A percentile compares a stretch with the other conserved stretches of the same genome.
Evolutionary conservation across 2,329 filamentous ascomycete genomes (phyloP).

Genomic region (Immersiporthe knoxdaviesiana): DNA sequence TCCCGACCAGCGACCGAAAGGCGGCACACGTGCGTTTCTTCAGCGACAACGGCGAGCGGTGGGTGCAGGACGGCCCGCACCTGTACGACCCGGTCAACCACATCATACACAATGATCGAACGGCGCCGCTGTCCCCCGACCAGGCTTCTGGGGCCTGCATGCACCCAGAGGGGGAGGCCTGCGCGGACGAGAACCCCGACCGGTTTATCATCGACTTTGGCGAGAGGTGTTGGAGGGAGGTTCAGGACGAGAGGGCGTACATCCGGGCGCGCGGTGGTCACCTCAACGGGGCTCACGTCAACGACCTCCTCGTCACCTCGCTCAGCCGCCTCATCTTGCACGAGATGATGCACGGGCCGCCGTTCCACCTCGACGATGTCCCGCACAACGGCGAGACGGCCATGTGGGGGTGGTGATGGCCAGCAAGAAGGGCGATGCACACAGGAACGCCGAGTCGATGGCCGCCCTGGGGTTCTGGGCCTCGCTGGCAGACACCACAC

Average conservation of each 20-base stretch:
- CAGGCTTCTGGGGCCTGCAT: conserved; percentile 16
- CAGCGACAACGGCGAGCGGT: conserved; percentile 15
- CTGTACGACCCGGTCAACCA: conserved; percentile 19
- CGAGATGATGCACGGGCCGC: conserved; percentile 19
- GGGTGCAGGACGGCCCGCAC: conserved; percentile 7
- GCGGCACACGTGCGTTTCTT: conserved; percentile 15
- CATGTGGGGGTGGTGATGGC: conserved; percentile 20
- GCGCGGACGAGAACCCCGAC: conserved; percentile 13
- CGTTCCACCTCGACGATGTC: conserved; percentile 19
- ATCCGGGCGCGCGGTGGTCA: not conserved
- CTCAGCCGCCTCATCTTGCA: conserved; percentile 18
- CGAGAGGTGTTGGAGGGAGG: conserved; percentile 5
- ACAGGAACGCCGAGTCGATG: conserved; percentile 24
- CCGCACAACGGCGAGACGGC: conserved; percentile 2
- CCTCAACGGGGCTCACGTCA: conserved; percentile 5
- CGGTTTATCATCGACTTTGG: conserved; percentile 22
- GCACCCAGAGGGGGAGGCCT: not conserved
- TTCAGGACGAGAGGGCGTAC: conserved; percentile 12
- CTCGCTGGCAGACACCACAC: conserved; percentile 12
- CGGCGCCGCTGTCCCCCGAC: not conserved
- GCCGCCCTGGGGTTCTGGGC: conserved; percentile 20
- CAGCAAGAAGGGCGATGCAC: conserved; percentile 23
- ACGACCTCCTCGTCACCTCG: conserved; percentile 18
- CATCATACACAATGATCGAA: conserved; percentile 5
- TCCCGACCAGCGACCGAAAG: not conserved